Conservation (phyloP, 169 alveolate genomes). For the Plasmodium sp. region DNA sequence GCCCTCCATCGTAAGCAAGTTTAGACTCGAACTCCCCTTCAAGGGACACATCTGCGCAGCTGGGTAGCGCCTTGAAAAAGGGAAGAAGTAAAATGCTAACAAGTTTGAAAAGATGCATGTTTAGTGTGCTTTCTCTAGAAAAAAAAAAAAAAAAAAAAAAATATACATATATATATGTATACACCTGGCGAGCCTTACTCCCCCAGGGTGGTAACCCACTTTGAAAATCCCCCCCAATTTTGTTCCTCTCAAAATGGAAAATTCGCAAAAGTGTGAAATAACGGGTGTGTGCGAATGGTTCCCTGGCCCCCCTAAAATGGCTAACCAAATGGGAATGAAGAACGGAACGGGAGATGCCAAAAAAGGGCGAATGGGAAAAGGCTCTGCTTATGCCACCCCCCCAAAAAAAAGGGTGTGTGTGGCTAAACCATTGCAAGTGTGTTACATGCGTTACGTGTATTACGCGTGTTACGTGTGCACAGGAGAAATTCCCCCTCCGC, state of each 20-base stretch:
- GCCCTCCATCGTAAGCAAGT: not conserved
- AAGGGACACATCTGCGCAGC: conserved; percentile 5
- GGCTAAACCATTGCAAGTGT: not conserved
- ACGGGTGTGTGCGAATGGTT: not conserved
- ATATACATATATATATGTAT: not conserved
- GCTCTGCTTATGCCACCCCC: not conserved
- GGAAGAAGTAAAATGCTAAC: not conserved
- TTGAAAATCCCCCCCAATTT: not conserved
- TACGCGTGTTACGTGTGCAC: not conserved
- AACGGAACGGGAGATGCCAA: not conserved
- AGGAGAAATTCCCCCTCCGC: not conserved
- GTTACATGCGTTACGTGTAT: not conserved
- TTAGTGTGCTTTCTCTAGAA: not conserved
- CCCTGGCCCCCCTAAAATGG: not conserved
- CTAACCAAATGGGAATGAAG: not conserved
- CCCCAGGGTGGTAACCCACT: not conserved
- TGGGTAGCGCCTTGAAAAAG: not conserved
- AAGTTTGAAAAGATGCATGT: not conserved
- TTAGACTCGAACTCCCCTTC: not conserved
- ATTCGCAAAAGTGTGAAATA: not conserved
- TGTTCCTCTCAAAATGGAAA: not conserved
- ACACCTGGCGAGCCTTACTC: not conserved
- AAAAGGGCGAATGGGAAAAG: not conserved
- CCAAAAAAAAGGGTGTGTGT: not conserved
- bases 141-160: not conserved